Conservation (phyloP, 768 basidiomycete species). For the Tulasnella sp. region DNA sequence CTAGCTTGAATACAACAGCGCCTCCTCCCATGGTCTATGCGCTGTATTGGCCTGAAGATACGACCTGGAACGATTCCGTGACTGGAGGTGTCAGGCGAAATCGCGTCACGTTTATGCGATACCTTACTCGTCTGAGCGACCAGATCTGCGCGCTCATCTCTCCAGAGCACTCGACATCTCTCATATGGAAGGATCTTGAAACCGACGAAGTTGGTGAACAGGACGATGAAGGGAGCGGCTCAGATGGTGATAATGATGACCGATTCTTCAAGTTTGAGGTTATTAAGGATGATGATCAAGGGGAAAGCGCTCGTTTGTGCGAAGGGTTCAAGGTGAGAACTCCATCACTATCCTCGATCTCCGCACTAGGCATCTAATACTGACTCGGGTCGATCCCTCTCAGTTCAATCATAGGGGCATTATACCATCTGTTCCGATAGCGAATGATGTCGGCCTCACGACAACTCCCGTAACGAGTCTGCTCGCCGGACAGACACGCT, state of each 20-base stretch:
- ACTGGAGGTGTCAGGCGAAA: conserved; percentile 37
- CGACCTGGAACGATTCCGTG: conserved; percentile 39
- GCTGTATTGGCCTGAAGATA: conserved; percentile 47
- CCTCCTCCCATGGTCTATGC: conserved; percentile 32
- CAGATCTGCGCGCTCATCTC: conserved; percentile 44
- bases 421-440: too few relatives aligned
- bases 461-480: too few relatives aligned
- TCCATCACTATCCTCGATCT: too few relatives aligned
- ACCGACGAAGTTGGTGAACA: background rate
- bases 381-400: too few relatives aligned
- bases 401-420: too few relatives aligned
- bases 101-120: conserved; percentile 51
- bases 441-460: too few relatives aligned
- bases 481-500: too few relatives aligned
- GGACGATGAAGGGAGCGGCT: conserved; percentile 23
- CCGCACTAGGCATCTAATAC: too few relatives aligned
- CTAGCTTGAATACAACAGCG: background rate
- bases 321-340: conserved; percentile 42
- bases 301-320: conserved; percentile 26
- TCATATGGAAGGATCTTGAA: conserved; percentile 32
- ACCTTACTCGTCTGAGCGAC: conserved; percentile 48
- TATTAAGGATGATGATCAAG: conserved; percentile 2
- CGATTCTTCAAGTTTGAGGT: conserved; percentile 14
- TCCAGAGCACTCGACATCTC: conserved; percentile 33
- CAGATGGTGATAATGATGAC: conserved; percentile 31